Conservation (phyloP, 2,329 filamentous ascomycete genomes). For the Cladophialophora chaetospira region DNA sequence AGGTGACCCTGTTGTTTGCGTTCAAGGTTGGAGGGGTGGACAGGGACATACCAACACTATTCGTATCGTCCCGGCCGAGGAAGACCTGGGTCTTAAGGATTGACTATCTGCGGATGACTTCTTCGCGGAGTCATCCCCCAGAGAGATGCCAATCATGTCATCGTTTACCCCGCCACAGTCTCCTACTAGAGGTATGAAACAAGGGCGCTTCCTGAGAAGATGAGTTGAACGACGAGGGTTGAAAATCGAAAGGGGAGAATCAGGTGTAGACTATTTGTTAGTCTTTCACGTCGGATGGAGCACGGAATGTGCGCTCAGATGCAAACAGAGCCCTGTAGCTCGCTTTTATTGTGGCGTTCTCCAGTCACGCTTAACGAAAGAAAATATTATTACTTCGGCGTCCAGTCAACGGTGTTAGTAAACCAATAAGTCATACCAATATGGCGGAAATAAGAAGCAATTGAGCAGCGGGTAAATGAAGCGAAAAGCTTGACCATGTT, state of each 20-base stretch:
- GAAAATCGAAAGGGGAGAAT: neutral
- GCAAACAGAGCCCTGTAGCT: neutral
- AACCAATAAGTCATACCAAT: no score
- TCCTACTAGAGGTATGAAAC: slow-evolving; percentile 13
- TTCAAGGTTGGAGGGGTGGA: slow-evolving; percentile 69
- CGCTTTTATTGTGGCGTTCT: neutral
- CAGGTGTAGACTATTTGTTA: neutral
- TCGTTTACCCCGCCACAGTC: slow-evolving; percentile 19
- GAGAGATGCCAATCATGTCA: slow-evolving; percentile 18
- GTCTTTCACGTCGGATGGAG: neutral
- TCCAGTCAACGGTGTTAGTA: no score
- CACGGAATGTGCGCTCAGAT: neutral
- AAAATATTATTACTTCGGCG: neutral
- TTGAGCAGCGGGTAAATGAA: neutral
- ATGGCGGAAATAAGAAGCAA: neutral
- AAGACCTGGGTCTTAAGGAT: slow-evolving; percentile 36
- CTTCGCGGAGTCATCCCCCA: slow-evolving; percentile 20
- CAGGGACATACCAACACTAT: slow-evolving; percentile 70
- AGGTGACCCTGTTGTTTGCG: slow-evolving; percentile 69
- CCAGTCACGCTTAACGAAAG: neutral
- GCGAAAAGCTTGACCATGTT: neutral
- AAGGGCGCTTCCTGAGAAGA: neutral
- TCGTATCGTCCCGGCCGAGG: slow-evolving; percentile 52
- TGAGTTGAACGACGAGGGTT: neutral
- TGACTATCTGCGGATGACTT: slow-evolving; percentile 31